Evolutionary conservation across 768 basidiomycete genomes (phyloP), one percentile per base, ranked within the genome.

Genomic region (Artomyces pyxidatus): DNA sequence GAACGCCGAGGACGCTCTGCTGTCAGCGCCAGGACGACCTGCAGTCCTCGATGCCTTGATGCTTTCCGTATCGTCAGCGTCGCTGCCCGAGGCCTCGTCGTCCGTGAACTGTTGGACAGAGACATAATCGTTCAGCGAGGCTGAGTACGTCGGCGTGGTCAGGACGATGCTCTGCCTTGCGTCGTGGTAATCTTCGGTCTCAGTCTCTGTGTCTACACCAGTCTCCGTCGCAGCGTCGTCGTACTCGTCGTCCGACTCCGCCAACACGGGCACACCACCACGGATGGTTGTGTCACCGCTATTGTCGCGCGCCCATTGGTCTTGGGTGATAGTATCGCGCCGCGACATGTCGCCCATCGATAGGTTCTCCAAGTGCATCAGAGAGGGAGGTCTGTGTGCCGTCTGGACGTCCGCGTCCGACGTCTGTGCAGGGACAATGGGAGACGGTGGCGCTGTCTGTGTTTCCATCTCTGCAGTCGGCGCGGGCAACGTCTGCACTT

Each of bases 121-220:
- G 16, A 52, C 46, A 27, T 47, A 53, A 19, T 51, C 51, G 42
- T 67, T 68, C 43, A 54, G 50, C 4, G 85, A 37, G 27, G 17
- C 28, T 28, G 23, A 84, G 50, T 76, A 76, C 3, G 78, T 80
- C 3, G 88, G 85, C 1, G 81, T 81, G 63, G 78, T 73, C 56
- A 77, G 70, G 10, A 68, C 68, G 22, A 79, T 63, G 32, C 75
- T 89, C 61, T 83, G 81, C 39, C 81, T 70, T 2, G 91, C 80
- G 52, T 94, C 91, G 1, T 83, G 72, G 58, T 87, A 91, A 50
- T 89, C 32, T 17, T 35, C 86, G 28, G 61, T 64, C 37, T 87
- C 86, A 0, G 80, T 80, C 50, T 84, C 85, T 0, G 78, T 77
- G 43, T 81, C 85, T 1, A 75, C 74, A 37, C 81, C 85, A 0